Percentiles rank a stretch among this genome's conserved stretches.
These are phyloP conservation scores for Blastocystis sp. DNA, from an alignment of 352 stramenopile genomes.

Conservation along the genomic window DNA sequence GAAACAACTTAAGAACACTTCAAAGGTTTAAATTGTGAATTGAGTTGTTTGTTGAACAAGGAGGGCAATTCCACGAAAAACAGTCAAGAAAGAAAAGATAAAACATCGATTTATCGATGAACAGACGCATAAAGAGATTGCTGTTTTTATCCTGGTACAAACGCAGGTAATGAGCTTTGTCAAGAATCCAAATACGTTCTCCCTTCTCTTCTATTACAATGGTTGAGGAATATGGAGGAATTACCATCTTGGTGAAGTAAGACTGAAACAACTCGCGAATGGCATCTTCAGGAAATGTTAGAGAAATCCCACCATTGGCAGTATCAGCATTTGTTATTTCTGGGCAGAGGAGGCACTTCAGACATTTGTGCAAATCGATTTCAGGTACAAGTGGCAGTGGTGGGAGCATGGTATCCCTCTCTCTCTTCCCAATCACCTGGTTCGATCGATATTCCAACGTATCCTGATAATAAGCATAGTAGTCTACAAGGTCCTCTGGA, in stretches of 20 bases:
- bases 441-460: background rate
- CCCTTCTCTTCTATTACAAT: slow-evolving; percentile 8
- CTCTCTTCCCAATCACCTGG: background rate
- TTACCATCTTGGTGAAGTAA: background rate
- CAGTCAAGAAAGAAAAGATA: background rate
- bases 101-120: slow-evolving; percentile 59
- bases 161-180: slow-evolving; percentile 4
- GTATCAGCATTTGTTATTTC: background rate
- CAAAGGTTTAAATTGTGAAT: slow-evolving; percentile 25
- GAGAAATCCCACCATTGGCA: background rate
- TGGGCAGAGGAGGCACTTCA: background rate
- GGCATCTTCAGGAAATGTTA: background rate
- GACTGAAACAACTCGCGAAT: background rate
- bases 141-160: background rate
- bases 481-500: background rate
- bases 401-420: background rate
- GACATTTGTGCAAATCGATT: background rate
- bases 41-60: slow-evolving; percentile 33
- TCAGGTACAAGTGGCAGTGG: background rate
- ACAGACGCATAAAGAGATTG: background rate
- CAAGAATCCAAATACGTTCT: slow-evolving; percentile 20
- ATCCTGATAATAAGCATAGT: background rate
- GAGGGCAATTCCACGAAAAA: background rate
- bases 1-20: slow-evolving; percentile 9
- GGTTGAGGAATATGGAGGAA: background rate